Conservation (phyloP, 306 rosid species). For the Corylus americana region DNA sequence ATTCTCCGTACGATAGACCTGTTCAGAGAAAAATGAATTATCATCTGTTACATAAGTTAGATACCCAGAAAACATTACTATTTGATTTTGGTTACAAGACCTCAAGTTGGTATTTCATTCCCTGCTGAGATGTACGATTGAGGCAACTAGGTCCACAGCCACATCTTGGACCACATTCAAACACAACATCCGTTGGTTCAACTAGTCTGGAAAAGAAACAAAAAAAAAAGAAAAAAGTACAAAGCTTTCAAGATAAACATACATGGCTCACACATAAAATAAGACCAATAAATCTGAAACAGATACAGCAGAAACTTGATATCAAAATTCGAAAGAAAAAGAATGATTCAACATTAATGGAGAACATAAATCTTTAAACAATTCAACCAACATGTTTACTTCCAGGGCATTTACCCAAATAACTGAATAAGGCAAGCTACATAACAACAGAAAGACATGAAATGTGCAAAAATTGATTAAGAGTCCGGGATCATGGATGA, state of each 20-base stretch:
- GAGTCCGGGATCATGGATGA: neutral
- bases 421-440: too few species aligned
- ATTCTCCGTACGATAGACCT: slow-evolving; percentile 86
- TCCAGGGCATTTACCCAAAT: too few species aligned
- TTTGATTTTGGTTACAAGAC: slow-evolving; percentile 31
- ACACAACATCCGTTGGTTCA: slow-evolving; percentile 90
- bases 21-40: slow-evolving; percentile 1
- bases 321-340: neutral
- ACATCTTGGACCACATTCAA: slow-evolving; percentile 91
- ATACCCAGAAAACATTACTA: neutral
- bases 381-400: neutral
- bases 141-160: slow-evolving; percentile 86
- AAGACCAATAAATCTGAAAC: neutral
- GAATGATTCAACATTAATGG: neutral
- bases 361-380: neutral
- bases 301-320: neutral
- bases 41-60: slow-evolving; percentile 6
- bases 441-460: neutral
- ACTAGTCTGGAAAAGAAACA: slow-evolving; percentile 55
- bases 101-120: slow-evolving; percentile 74
- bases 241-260: neutral
- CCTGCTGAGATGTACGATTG: slow-evolving; percentile 83
- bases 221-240: neutral
- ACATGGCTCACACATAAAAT: neutral
- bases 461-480: neutral